These are phyloP conservation scores for Rhexocercosporidium sp. DNA, from an alignment of 2,329 filamentous ascomycete genomes.

Conservation along the genomic window DNA sequence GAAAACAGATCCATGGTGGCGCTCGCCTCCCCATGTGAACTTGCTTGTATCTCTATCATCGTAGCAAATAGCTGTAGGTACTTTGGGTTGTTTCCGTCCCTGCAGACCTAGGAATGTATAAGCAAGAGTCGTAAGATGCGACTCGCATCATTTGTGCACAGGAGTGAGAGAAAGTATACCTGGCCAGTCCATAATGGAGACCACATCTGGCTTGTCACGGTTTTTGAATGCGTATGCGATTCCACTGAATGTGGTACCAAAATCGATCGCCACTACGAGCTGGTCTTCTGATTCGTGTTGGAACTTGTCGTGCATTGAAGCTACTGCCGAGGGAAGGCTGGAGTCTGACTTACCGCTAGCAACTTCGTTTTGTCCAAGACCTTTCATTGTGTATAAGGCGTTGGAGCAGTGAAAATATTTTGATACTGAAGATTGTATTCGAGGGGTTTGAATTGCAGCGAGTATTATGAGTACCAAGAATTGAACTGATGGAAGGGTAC, in stretches of 20 bases:
- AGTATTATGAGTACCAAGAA: too few relatives aligned
- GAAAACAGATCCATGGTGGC: conserved; percentile 18
- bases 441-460: too few relatives aligned
- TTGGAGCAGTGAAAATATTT: too few relatives aligned
- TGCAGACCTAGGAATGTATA: too few relatives aligned
- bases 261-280: conserved; percentile 31
- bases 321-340: neutral
- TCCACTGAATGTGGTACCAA: conserved; percentile 33
- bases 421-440: too few relatives aligned
- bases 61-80: conserved; percentile 25
- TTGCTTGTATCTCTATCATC: neutral
- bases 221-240: conserved; percentile 25
- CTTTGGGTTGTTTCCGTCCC: conserved; percentile 30
- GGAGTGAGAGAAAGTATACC: too few relatives aligned
- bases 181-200: conserved; percentile 28
- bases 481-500: too few relatives aligned
- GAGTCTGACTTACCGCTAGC: too few relatives aligned
- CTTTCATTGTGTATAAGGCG: too few relatives aligned
- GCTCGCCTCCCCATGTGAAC: conserved; percentile 26
- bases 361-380: too few relatives aligned
- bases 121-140: too few relatives aligned
- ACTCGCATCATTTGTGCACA: too few relatives aligned
- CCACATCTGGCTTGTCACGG: conserved; percentile 14
- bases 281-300: neutral
- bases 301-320: neutral